Conservation (phyloP, 768 basidiomycete species). For the Lentinula guzmanii region DNA sequence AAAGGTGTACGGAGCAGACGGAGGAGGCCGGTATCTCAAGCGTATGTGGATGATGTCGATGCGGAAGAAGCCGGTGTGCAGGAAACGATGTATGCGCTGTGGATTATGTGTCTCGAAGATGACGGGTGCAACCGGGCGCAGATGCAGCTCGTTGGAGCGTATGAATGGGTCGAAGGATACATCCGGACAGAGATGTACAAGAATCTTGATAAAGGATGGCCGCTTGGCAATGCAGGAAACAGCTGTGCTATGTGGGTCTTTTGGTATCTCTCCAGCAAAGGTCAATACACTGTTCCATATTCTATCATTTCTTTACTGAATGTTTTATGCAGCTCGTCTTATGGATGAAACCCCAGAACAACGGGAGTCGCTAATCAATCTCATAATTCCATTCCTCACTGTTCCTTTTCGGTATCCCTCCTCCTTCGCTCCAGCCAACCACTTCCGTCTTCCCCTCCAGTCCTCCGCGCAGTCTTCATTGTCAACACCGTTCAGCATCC, state of each 20-base stretch:
- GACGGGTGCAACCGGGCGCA: slow-evolving; percentile 60
- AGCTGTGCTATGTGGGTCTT: slow-evolving; percentile 56
- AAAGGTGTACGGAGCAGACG: slow-evolving; percentile 26
- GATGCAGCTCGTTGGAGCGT: slow-evolving; percentile 47
- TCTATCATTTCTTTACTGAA: neutral
- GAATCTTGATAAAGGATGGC: slow-evolving; percentile 44
- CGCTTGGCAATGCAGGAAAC: slow-evolving; percentile 40
- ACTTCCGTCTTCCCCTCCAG: slow-evolving; percentile 48
- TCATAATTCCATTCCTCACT: slow-evolving; percentile 40
- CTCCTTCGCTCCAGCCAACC: slow-evolving; percentile 55
- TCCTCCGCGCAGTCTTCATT: neutral
- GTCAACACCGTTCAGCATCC: slow-evolving; percentile 15
- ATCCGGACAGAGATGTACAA: slow-evolving; percentile 44
- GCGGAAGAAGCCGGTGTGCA: slow-evolving; percentile 22
- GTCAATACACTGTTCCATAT: slow-evolving; percentile 25
- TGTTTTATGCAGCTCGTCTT: slow-evolving; percentile 17
- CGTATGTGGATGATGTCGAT: slow-evolving; percentile 14
- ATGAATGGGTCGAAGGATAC: slow-evolving; percentile 37
- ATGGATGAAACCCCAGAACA: slow-evolving; percentile 16
- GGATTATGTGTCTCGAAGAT: slow-evolving; percentile 58
- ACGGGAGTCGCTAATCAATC: slow-evolving; percentile 22
- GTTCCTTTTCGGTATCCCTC: slow-evolving; percentile 51
- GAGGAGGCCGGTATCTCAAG: slow-evolving; percentile 20
- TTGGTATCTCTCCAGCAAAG: slow-evolving; percentile 53
- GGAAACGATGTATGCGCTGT: slow-evolving; percentile 37